phyloP scores from a whole-genome alignment of 2,329 filamentous ascomycete genomes.

The Aspergillus pseudoterreus region DNA sequence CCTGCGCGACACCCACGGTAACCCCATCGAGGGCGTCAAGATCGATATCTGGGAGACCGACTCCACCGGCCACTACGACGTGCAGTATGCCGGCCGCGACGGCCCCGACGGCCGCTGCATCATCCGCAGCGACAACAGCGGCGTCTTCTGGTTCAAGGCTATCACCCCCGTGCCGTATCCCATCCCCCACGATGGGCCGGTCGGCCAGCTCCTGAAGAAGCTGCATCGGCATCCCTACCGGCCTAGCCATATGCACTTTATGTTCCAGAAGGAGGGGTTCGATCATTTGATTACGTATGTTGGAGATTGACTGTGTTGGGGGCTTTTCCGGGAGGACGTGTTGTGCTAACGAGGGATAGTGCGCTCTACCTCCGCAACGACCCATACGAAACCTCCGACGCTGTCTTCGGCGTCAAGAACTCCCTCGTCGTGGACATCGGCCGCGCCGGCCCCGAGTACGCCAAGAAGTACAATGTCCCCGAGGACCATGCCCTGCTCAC shows the following conservation, averaged over 20 bases:
- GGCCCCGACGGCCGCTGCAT: constrained; percentile 70
- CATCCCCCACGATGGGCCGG: constrained; percentile 79
- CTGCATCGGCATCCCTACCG: constrained; percentile 73
- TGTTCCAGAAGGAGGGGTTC: constrained; percentile 76
- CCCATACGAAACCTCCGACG: constrained; percentile 77
- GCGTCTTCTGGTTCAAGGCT: constrained; percentile 78
- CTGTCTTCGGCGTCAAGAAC: constrained; percentile 83
- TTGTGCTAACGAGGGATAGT: constrained; percentile 37
- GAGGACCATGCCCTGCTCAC: constrained; percentile 62
- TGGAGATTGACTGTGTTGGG: neutral
- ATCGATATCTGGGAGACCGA: constrained; percentile 87
- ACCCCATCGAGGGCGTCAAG: constrained; percentile 62
- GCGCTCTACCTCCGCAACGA: constrained; percentile 74
- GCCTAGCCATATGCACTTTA: constrained; percentile 80
- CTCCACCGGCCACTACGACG: constrained; percentile 74
- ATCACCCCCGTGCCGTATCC: constrained; percentile 83
- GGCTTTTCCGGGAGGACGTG: neutral
- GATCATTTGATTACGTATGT: constrained; percentile 80
- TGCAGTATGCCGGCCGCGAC: constrained; percentile 64
- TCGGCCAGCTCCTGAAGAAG: constrained; percentile 65
- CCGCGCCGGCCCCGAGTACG: constrained; percentile 51
- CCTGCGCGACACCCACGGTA: constrained; percentile 61
- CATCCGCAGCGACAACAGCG: constrained; percentile 65
- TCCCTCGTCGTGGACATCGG: constrained; percentile 67
- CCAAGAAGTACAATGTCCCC: constrained; percentile 60